phyloP scores from a whole-genome alignment of 2,329 filamentous ascomycete genomes.

The Fusarium foetens region DNA sequence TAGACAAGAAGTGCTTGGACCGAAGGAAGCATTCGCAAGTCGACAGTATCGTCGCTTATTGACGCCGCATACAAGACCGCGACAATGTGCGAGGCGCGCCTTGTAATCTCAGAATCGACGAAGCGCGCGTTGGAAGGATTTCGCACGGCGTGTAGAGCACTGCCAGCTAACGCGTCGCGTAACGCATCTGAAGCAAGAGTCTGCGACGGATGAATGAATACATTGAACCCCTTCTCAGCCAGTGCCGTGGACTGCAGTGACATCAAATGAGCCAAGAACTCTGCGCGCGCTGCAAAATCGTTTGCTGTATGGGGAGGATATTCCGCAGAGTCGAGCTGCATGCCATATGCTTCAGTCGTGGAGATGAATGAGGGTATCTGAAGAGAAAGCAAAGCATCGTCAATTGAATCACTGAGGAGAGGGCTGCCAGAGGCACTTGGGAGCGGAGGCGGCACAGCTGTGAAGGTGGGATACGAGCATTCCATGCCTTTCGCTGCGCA shows the following conservation, averaged over 20 bases:
- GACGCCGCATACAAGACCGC: background rate
- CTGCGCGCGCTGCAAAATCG: background rate
- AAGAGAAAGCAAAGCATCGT: background rate
- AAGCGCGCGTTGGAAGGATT: background rate
- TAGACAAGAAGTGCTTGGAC: background rate
- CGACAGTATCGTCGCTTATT: accelerated
- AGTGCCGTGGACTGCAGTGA: background rate
- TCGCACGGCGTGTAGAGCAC: background rate
- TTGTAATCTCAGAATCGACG: background rate
- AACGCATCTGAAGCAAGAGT: background rate
- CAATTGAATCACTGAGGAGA: no score
- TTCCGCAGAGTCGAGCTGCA: background rate
- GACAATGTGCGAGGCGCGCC: background rate
- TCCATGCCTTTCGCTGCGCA: background rate
- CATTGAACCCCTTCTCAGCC: background rate
- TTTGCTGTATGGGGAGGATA: background rate
- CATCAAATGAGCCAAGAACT: background rate
- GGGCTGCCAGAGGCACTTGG: background rate
- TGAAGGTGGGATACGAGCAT: background rate
- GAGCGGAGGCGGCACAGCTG: background rate
- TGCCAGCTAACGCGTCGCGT: background rate
- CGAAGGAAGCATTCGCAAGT: accelerated
- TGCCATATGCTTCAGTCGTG: background rate
- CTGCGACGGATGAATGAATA: background rate
- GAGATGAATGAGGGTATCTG: no score